These are phyloP conservation scores for Pestalotiopsis sp. DNA, from an alignment of 2,329 filamentous ascomycete genomes.

Conservation along the genomic window DNA sequence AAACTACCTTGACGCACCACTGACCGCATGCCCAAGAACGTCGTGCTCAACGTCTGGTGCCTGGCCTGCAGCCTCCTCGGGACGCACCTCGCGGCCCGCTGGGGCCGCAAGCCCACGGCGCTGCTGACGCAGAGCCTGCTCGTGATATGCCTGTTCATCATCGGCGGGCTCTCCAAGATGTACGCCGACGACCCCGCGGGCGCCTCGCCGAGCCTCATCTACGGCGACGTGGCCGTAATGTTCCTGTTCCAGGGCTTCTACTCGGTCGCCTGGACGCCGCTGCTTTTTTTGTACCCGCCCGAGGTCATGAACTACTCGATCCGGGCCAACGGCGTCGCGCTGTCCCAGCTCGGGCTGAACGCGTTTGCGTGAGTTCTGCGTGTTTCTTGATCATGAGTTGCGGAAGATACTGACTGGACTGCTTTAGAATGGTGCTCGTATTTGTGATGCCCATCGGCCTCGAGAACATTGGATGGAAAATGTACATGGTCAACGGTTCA, in stretches of 20 bases:
- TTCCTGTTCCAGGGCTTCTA: constrained; percentile 57
- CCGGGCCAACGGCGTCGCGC: constrained; percentile 47
- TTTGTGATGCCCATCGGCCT: constrained; percentile 46
- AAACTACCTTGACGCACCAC: neutral
- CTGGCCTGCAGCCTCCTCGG: constrained; percentile 43
- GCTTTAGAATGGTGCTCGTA: constrained; percentile 35
- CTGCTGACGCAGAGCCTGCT: constrained; percentile 39
- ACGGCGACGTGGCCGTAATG: constrained; percentile 39
- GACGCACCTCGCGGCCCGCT: constrained; percentile 41
- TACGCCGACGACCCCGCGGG: constrained; percentile 31
- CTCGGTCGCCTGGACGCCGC: constrained; percentile 51
- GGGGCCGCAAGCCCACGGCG: constrained; percentile 48
- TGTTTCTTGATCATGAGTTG: neutral
- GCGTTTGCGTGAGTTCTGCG: constrained; percentile 27
- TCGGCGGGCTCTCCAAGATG: constrained; percentile 51
- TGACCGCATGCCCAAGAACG: constrained; percentile 42
- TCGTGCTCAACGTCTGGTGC: constrained; percentile 55
- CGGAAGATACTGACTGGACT: neutral
- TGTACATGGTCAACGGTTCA: constrained; percentile 49
- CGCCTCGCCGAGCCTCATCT: constrained; percentile 28
- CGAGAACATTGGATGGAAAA: constrained; percentile 45
- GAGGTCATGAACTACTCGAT: constrained; percentile 53
- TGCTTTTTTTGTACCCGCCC: constrained; percentile 50
- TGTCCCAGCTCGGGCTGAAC: constrained; percentile 34
- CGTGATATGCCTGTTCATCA: constrained; percentile 49